Conservation (phyloP, 352 stramenopile genomes). For the Pythium sukuiense region DNA sequence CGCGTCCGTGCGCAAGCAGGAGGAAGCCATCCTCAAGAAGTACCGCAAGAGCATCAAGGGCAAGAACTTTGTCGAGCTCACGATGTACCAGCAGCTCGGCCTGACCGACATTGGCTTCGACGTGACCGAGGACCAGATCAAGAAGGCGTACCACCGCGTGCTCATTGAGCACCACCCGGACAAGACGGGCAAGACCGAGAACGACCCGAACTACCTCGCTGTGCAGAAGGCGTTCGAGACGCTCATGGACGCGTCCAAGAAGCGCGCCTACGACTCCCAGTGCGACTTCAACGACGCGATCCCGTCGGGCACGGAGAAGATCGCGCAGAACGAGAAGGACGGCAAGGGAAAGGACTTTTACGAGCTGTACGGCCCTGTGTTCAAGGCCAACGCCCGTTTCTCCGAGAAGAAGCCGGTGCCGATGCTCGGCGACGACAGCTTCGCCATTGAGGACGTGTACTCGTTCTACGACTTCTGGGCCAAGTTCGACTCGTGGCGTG, state of each 20-base stretch:
- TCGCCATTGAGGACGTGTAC: constrained; percentile 68
- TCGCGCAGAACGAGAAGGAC: constrained; percentile 62
- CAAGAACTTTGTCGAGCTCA: constrained; percentile 83
- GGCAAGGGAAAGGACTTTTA: constrained; percentile 82
- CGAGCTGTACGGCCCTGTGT: constrained; percentile 82
- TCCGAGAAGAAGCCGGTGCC: constrained; percentile 83
- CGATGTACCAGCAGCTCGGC: constrained; percentile 87
- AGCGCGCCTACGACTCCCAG: constrained; percentile 83
- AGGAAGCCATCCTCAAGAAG: constrained; percentile 70
- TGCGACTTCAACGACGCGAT: constrained; percentile 88
- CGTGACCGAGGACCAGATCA: constrained; percentile 81
- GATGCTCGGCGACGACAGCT: constrained; percentile 56
- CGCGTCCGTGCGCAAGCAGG: constrained; percentile 62
- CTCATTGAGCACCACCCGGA: constrained; percentile 88
- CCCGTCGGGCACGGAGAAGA: constrained; percentile 73
- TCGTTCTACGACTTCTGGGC: constrained; percentile 91
- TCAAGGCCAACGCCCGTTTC: constrained; percentile 75
- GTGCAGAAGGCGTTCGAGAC: constrained; percentile 84
- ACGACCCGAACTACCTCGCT: constrained; percentile 87
- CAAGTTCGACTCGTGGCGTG: constrained; percentile 87
- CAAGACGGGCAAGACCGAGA: constrained; percentile 89
- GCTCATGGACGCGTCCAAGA: constrained; percentile 81
- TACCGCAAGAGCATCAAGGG: constrained; percentile 79
- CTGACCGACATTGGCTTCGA: constrained; percentile 76
- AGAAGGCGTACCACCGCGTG: constrained; percentile 88